Evolutionary conservation across 169 alveolate species (phyloP).

Genomic region (Cyclospora cayetanensis): DNA sequence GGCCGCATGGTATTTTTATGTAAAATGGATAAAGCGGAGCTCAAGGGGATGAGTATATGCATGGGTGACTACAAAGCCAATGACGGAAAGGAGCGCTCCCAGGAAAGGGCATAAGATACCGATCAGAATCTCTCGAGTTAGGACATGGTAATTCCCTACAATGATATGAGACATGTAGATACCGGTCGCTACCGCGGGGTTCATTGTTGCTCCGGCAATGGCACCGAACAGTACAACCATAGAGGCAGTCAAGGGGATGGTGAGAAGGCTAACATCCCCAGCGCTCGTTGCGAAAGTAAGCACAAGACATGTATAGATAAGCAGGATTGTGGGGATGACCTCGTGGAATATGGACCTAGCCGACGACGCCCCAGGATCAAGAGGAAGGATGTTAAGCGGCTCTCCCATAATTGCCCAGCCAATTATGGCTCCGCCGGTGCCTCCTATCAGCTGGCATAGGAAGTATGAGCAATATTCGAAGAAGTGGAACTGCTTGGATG

Average conservation of each 20-base stretch:
- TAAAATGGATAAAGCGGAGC: slow-evolving; percentile 66
- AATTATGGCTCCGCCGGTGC: slow-evolving; percentile 60
- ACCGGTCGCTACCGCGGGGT: slow-evolving; percentile 71
- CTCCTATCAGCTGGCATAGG: slow-evolving; percentile 59
- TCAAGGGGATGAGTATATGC: slow-evolving; percentile 65
- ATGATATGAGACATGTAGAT: slow-evolving; percentile 63
- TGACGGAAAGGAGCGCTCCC: slow-evolving; percentile 66
- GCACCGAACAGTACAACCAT: slow-evolving; percentile 66
- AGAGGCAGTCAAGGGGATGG: slow-evolving; percentile 61
- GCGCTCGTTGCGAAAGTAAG: slow-evolving; percentile 63
- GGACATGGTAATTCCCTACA: slow-evolving; percentile 7
- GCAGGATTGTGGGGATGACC: slow-evolving; percentile 69
- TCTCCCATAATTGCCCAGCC: slow-evolving; percentile 71
- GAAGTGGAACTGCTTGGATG: slow-evolving; percentile 53
- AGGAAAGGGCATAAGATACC: slow-evolving; percentile 67
- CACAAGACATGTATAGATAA: slow-evolving; percentile 63
- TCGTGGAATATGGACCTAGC: slow-evolving; percentile 69
- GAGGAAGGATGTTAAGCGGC: slow-evolving; percentile 72
- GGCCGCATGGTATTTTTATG: too few relatives aligned
- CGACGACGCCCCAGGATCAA: slow-evolving; percentile 68
- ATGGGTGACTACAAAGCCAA: slow-evolving; percentile 68
- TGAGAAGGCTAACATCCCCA: slow-evolving; percentile 62
- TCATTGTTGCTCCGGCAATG: slow-evolving; percentile 71
- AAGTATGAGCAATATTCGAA: slow-evolving; percentile 51
- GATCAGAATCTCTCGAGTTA: slow-evolving; percentile 47